Conservation (phyloP, 768 basidiomycete species). For the Amanita rubescens region DNA sequence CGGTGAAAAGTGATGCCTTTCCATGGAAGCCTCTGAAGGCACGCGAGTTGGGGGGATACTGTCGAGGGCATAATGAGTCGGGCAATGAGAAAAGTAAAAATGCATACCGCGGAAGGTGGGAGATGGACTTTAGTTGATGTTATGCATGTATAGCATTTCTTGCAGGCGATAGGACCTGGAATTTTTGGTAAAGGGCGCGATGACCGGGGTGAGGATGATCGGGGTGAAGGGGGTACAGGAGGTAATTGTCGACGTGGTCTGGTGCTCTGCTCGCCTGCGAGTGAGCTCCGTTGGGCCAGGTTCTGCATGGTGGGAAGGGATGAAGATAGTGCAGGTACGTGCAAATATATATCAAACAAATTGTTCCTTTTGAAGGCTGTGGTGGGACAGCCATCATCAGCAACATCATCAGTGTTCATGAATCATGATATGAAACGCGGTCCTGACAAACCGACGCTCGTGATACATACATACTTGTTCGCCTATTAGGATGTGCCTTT, state of each 20-base stretch:
- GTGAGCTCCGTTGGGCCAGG: constrained; percentile 16
- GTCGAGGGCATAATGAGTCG: neutral
- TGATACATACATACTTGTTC: no score
- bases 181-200: constrained; percentile 45
- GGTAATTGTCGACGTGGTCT: constrained; percentile 13
- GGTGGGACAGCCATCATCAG: no score
- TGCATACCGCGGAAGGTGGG: constrained; percentile 32
- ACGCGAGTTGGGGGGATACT: constrained; percentile 40
- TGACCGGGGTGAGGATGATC: constrained; percentile 21
- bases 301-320: constrained; percentile 6
- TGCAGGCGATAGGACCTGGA: constrained; percentile 38
- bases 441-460: no score
- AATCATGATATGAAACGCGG: neutral
- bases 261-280: constrained; percentile 8
- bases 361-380: neutral
- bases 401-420: neutral
- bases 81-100: neutral
- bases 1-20: constrained; percentile 51
- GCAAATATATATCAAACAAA: neutral
- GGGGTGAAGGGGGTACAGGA: constrained; percentile 15
- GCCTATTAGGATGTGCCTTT: no score
- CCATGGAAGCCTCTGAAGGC: constrained; percentile 50
- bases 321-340: neutral
- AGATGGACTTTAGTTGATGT: constrained; percentile 37
- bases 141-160: constrained; percentile 36